phyloP scores from a whole-genome alignment of 805 yeast species.

The Hanseniaspora pseudoguilliermondii region DNA sequence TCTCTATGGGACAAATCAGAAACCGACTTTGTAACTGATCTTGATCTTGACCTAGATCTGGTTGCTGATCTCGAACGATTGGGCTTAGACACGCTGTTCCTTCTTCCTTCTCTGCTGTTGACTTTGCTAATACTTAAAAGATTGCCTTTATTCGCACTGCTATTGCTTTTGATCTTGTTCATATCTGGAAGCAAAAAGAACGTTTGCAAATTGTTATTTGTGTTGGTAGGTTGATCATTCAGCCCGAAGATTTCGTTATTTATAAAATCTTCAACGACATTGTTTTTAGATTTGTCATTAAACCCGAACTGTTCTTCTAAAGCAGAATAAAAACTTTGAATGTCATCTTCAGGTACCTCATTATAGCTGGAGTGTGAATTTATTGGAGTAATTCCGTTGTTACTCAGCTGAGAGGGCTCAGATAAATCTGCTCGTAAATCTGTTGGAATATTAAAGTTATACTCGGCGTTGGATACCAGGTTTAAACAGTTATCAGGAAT shows the following conservation, averaged over 20 bases:
- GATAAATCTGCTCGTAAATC: slow-evolving; percentile 7
- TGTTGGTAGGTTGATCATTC: background rate
- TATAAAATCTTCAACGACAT: background rate
- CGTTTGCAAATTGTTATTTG: background rate
- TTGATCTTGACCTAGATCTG: slow-evolving; percentile 17
- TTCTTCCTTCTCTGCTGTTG: slow-evolving; percentile 7
- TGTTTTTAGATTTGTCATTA: background rate
- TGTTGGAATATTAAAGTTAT: slow-evolving; percentile 12
- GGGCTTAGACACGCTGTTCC: slow-evolving; percentile 7
- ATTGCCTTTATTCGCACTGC: background rate
- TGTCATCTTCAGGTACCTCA: slow-evolving; percentile 1
- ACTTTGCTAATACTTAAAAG: background rate
- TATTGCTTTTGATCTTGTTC: background rate
- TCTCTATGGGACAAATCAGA: slow-evolving; percentile 2
- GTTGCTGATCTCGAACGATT: slow-evolving; percentile 16
- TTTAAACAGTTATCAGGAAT: background rate
- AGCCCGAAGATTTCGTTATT: background rate
- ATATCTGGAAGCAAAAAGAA: slow-evolving; percentile 2
- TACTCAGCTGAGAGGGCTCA: background rate
- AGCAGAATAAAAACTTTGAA: slow-evolving; percentile 7
- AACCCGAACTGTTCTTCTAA: background rate
- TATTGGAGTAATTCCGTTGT: background rate
- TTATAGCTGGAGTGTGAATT: background rate
- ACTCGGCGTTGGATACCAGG: background rate
- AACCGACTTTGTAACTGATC: slow-evolving; percentile 11